phyloP scores from a whole-genome alignment of 441 rosid genomes.

The Adansonia madagascariensis region DNA sequence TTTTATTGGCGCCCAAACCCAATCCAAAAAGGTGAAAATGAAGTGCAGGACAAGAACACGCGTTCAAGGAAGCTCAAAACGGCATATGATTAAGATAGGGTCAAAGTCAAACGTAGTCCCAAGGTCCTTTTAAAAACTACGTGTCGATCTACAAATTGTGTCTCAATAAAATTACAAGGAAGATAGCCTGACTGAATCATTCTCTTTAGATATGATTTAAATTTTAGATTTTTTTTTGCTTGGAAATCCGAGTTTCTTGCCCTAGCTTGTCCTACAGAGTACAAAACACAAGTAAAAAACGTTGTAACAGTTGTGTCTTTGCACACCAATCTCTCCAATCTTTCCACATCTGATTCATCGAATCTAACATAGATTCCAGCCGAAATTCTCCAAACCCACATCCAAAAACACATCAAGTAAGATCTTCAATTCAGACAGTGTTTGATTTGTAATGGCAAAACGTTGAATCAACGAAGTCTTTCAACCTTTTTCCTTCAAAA shows the following conservation, averaged over 20 bases:
- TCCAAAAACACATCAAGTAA: constrained; percentile 32
- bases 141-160: constrained; percentile 3
- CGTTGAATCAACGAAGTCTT: constrained; percentile 36
- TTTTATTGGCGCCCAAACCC: not conserved
- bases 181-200: not conserved
- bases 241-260: constrained; percentile 33
- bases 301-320: not conserved
- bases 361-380: constrained; percentile 54
- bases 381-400: constrained; percentile 40
- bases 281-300: constrained; percentile 41
- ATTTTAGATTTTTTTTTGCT: not conserved
- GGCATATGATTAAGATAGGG: not conserved
- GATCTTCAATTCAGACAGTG: constrained; percentile 38
- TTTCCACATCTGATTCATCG: constrained; percentile 34
- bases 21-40: not conserved
- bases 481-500: constrained; percentile 34
- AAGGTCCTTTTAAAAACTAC: not conserved
- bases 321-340: constrained; percentile 8
- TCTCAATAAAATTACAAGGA: not conserved
- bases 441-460: constrained; percentile 37
- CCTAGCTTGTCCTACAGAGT: constrained; percentile 32
- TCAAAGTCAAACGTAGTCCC: not conserved
- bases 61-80: not conserved
- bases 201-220: not conserved
- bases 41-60: not conserved